These are phyloP conservation scores for Trichosanthes truncata DNA, from an alignment of 306 rosid genomes.

Conservation along the genomic window DNA sequence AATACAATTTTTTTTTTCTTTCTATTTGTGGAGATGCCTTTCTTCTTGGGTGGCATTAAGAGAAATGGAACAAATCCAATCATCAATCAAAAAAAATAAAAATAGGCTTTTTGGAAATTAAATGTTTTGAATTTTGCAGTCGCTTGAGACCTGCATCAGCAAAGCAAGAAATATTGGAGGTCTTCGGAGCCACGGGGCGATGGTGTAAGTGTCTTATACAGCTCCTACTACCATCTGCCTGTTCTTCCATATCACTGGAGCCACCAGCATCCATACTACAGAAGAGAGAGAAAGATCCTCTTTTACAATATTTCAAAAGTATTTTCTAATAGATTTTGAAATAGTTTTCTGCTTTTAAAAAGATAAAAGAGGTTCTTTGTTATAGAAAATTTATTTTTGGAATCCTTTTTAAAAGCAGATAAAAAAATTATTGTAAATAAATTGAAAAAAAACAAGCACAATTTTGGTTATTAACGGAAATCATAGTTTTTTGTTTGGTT, in stretches of 20 bases:
- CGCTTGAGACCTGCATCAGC: neutral
- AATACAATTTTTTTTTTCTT: neutral
- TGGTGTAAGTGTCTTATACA: neutral
- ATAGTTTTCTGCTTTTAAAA: neutral
- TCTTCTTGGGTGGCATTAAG: neutral
- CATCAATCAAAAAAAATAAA: neutral
- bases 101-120: neutral
- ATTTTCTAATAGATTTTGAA: neutral
- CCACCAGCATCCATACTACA: constrained; percentile 86
- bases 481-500: too few relatives aligned
- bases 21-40: neutral
- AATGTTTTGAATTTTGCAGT: neutral
- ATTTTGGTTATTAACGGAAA: too few relatives aligned
- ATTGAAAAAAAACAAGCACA: too few relatives aligned
- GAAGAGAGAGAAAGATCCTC: constrained; percentile 1
- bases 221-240: constrained; percentile 37
- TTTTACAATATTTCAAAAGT: neutral
- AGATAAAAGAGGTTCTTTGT: neutral
- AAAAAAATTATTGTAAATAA: too few relatives aligned
- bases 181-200: neutral
- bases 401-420: too few relatives aligned
- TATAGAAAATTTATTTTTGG: neutral
- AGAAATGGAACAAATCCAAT: neutral
- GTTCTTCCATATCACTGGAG: constrained; percentile 65
- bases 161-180: neutral